phyloP scores from a whole-genome alignment of 1,284 basidiomycete species.

The Irpex lacteus region DNA sequence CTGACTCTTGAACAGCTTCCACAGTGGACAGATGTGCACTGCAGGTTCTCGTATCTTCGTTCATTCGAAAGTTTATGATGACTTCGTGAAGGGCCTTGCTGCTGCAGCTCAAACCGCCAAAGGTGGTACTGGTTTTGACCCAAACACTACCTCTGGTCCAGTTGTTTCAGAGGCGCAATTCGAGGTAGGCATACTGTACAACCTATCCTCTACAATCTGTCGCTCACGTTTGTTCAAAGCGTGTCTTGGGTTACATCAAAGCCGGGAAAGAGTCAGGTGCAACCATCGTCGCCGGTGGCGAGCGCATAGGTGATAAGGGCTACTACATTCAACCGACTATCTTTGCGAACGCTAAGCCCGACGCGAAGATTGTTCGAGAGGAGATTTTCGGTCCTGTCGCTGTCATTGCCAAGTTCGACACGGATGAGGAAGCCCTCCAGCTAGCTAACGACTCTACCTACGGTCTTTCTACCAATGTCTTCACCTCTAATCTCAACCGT shows the following conservation, averaged over 20 bases:
- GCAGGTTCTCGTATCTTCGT: slow-evolving; percentile 89
- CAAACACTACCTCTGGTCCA: slow-evolving; percentile 73
- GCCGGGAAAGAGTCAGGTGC: slow-evolving; percentile 84
- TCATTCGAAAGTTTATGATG: slow-evolving; percentile 79
- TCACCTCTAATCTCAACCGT: slow-evolving; percentile 75
- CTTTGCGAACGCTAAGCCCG: slow-evolving; percentile 74
- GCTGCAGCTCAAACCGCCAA: slow-evolving; percentile 53
- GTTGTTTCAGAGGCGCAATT: slow-evolving; percentile 78
- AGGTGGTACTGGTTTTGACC: slow-evolving; percentile 82
- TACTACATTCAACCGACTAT: slow-evolving; percentile 82
- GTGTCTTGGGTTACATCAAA: slow-evolving; percentile 88
- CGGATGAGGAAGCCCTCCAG: slow-evolving; percentile 59
- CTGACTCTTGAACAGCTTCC: slow-evolving; percentile 45
- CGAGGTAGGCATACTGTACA: slow-evolving; percentile 39
- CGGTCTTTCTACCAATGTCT: slow-evolving; percentile 78
- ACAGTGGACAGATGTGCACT: slow-evolving; percentile 82
- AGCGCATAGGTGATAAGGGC: slow-evolving; percentile 68
- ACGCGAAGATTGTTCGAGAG: slow-evolving; percentile 87
- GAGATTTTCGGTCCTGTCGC: slow-evolving; percentile 91
- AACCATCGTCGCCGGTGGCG: slow-evolving; percentile 76
- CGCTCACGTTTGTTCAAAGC: slow-evolving; percentile 31
- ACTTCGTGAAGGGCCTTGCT: slow-evolving; percentile 63
- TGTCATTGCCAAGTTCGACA: slow-evolving; percentile 71
- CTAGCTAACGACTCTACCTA: slow-evolving; percentile 86
- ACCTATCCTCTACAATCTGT: neutral